Conservation (phyloP, 2,329 filamentous ascomycete species). For the Penicillium freii region DNA sequence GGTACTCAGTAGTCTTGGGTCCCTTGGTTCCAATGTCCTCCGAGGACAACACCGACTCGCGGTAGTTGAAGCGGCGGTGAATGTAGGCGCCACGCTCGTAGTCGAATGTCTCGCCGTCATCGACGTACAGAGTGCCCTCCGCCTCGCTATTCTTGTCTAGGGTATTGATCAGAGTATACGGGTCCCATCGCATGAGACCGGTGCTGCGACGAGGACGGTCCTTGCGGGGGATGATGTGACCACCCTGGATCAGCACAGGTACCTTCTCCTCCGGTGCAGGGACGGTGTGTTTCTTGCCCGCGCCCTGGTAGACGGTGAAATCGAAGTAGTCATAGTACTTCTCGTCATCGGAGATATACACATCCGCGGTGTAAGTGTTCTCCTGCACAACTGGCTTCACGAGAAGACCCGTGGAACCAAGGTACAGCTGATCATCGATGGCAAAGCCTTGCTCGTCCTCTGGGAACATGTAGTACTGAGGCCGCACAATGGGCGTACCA, state of each 20-base stretch:
- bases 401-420: constrained; percentile 85
- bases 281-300: constrained; percentile 68
- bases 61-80: constrained; percentile 73
- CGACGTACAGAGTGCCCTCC: constrained; percentile 79
- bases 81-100: constrained; percentile 84
- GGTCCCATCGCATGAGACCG: constrained; percentile 88
- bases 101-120: constrained; percentile 92
- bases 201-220: constrained; percentile 83
- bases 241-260: constrained; percentile 86
- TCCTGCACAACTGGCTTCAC: constrained; percentile 85
- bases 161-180: constrained; percentile 84
- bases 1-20: constrained; percentile 67
- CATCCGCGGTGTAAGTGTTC: constrained; percentile 67
- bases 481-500: constrained; percentile 82
- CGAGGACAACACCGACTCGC: constrained; percentile 61
- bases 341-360: constrained; percentile 87
- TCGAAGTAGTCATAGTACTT: constrained; percentile 96
- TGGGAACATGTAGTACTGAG: constrained; percentile 91
- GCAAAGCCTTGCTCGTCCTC: constrained; percentile 80
- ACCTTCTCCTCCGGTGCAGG: constrained; percentile 80
- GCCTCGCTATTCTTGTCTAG: constrained; percentile 69
- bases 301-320: constrained; percentile 71
- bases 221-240: constrained; percentile 85
- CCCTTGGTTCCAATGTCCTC: constrained; percentile 63
- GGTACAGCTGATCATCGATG: constrained; percentile 89